Conservation (phyloP, 306 rosid species). For the Carpinus viminea region DNA sequence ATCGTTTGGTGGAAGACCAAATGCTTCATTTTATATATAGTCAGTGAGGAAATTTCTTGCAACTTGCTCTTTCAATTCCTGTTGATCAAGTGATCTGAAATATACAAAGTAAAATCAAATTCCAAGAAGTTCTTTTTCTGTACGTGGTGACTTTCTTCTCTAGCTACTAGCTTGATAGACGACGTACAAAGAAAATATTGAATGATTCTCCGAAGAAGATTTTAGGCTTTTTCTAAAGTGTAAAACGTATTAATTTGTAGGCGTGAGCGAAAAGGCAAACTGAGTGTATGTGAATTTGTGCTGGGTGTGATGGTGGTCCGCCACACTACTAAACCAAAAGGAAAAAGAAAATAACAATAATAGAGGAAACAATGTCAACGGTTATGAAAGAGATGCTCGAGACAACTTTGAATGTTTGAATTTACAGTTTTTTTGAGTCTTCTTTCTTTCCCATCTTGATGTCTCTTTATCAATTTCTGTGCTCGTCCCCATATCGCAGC, state of each 20-base stretch:
- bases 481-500: slow-evolving; percentile 55
- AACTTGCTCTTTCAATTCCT: too few species aligned
- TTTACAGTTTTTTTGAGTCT: slow-evolving; percentile 42
- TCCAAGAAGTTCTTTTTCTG: slow-evolving; percentile 65
- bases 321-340: slow-evolving; percentile 47
- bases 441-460: slow-evolving; percentile 43
- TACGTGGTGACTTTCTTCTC: slow-evolving; percentile 36
- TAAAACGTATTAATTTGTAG: slow-evolving; percentile 49
- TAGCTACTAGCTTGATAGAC: too few species aligned
- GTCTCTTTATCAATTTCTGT: slow-evolving; percentile 82
- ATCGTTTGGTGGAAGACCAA: background rate
- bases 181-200: slow-evolving; percentile 31
- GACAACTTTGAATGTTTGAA: slow-evolving; percentile 49
- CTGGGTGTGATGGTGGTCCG: slow-evolving; percentile 89
- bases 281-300: slow-evolving; percentile 62
- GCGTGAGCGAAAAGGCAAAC: slow-evolving; percentile 75
- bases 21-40: background rate
- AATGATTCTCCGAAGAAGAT: slow-evolving; percentile 49
- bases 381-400: slow-evolving; percentile 50
- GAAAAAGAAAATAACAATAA: slow-evolving; percentile 20
- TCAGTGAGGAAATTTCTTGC: too few species aligned
- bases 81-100: too few species aligned
- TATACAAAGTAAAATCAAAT: slow-evolving; percentile 37
- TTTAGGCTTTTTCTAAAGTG: slow-evolving; percentile 58
- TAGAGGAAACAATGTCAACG: slow-evolving; percentile 69